phyloP scores from a whole-genome alignment of 495 filamentous ascomycete genomes.

The Hyaloscypha bicolor region DNA sequence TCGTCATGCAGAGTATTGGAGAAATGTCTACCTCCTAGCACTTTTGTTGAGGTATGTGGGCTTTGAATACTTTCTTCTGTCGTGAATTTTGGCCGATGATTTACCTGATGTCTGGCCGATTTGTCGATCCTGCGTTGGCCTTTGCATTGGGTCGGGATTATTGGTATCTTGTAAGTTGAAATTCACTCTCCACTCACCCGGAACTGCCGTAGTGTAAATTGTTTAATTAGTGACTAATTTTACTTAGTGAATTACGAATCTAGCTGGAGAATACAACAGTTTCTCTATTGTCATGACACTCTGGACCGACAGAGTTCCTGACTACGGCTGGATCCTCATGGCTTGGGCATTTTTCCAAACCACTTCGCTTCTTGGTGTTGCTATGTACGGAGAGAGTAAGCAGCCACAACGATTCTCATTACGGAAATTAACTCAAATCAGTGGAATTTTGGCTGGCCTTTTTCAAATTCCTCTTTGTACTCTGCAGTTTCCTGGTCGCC shows the following conservation, averaged over 20 bases:
- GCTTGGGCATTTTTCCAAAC: slow-evolving; percentile 68
- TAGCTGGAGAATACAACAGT: slow-evolving; percentile 36
- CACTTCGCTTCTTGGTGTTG: slow-evolving; percentile 66
- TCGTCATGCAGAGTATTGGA: slow-evolving; percentile 6
- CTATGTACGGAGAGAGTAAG: slow-evolving; percentile 68
- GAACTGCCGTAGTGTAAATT: background rate
- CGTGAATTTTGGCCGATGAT: background rate
- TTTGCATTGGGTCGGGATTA: slow-evolving; percentile 77
- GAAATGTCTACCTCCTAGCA: background rate
- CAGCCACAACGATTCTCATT: too few relatives aligned
- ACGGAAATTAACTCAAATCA: too few relatives aligned
- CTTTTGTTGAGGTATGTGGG: slow-evolving; percentile 1
- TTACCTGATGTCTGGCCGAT: slow-evolving; percentile 39
- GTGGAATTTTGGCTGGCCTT: slow-evolving; percentile 56
- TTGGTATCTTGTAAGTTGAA: slow-evolving; percentile 49
- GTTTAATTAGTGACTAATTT: too few relatives aligned
- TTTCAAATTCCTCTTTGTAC: slow-evolving; percentile 58
- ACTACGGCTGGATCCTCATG: slow-evolving; percentile 66
- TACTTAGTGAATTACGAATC: background rate
- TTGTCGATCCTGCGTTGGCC: slow-evolving; percentile 71
- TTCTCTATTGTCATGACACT: slow-evolving; percentile 71
- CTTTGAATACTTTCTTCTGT: too few relatives aligned
- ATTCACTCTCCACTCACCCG: background rate
- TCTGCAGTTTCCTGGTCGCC: slow-evolving; percentile 45
- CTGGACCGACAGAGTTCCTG: slow-evolving; percentile 58